Evolutionary conservation across 306 rosid species (phyloP).

Genomic region (Dicorynia guianensis): DNA sequence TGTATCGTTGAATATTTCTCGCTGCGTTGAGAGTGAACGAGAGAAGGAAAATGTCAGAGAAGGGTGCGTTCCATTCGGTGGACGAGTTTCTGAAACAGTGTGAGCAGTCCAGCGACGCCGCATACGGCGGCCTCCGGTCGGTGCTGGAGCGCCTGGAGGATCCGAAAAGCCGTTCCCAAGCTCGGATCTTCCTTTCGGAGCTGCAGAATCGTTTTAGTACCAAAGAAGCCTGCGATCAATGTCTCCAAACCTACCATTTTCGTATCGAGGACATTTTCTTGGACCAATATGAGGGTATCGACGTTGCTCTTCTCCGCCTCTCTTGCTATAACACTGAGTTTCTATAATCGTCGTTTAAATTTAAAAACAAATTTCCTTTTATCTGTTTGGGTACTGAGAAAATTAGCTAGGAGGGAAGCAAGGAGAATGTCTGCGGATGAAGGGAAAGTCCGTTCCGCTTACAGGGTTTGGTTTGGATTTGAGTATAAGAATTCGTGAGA

Average conservation of each 20-base stretch:
- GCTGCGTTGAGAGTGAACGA: too few relatives aligned
- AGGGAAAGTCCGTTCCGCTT: neutral
- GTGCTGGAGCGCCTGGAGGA: conserved; percentile 66
- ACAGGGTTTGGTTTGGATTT: too few relatives aligned
- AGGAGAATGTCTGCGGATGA: neutral
- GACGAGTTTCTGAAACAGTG: too few relatives aligned
- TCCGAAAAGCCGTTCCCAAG: conserved; percentile 55
- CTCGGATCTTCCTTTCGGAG: conserved; percentile 65
- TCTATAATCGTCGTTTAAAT: neutral
- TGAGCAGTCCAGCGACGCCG: conserved; percentile 61
- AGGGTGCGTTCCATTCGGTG: too few relatives aligned
- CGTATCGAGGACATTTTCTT: conserved; percentile 72
- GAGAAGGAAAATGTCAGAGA: too few relatives aligned
- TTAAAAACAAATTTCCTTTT: neutral
- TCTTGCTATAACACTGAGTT: neutral
- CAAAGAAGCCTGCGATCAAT: conserved; percentile 50
- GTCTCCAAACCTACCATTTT: conserved; percentile 57
- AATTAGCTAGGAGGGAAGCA: neutral
- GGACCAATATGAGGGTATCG: conserved; percentile 59
- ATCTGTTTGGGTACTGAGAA: conserved; percentile 24
- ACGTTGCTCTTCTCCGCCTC: neutral
- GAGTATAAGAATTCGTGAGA: neutral
- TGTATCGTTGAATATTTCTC: too few relatives aligned
- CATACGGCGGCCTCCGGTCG: conserved; percentile 56
- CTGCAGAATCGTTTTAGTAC: conserved; percentile 58